A percentile compares a stretch with the other conserved stretches of the same genome.
Conservation (phyloP, 345 rosid genomes). For the Viola odorata region DNA sequence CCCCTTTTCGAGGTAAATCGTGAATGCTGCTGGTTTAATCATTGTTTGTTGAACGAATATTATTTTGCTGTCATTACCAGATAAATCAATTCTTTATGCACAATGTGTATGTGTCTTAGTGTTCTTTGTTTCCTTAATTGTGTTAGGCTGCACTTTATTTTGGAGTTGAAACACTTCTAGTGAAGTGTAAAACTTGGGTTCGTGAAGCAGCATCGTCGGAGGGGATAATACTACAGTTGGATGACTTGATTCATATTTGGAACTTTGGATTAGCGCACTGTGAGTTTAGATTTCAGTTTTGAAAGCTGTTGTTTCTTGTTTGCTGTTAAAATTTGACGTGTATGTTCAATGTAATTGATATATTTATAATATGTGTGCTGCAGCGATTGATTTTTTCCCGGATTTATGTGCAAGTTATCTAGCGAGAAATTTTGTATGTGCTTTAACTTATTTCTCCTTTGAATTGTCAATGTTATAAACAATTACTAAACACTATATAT, state of each 20-base stretch:
- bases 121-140: not conserved
- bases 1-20: constrained; percentile 49
- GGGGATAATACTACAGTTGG: constrained; percentile 34
- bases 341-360: constrained; percentile 23
- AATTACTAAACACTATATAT: too few species aligned
- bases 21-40: not conserved
- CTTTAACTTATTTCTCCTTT: not conserved
- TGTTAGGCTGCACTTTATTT: constrained; percentile 59
- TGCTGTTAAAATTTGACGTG: constrained; percentile 5
- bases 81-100: not conserved
- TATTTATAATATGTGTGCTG: constrained; percentile 27
- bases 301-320: constrained; percentile 5
- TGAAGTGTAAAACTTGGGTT: constrained; percentile 44
- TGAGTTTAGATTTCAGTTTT: constrained; percentile 23
- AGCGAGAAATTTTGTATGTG: constrained; percentile 71
- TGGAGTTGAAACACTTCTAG: constrained; percentile 55
- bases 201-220: constrained; percentile 23
- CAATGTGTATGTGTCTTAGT: not conserved
- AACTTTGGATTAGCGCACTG: constrained; percentile 58
- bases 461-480: too few species aligned
- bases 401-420: constrained; percentile 56
- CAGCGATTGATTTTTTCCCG: constrained; percentile 54
- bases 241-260: constrained; percentile 64
- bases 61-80: not conserved
- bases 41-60: not conserved